These are phyloP conservation scores for Candida ipomoeae DNA, from an alignment of 805 yeast genomes.

Conservation along the genomic window DNA sequence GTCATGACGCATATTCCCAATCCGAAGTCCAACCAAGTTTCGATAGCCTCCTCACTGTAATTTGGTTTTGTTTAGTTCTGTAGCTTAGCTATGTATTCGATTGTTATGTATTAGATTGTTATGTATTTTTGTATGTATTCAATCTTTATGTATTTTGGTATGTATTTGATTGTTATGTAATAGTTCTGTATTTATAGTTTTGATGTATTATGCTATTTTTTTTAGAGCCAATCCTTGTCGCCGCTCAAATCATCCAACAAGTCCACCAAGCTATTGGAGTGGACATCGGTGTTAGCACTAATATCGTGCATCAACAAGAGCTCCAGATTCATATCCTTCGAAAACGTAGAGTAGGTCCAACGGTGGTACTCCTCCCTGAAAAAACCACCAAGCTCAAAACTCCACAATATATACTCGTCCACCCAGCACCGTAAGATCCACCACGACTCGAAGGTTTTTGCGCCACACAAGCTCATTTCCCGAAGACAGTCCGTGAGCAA, in stretches of 20 bases:
- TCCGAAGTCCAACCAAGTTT: no score
- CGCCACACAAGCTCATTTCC: slow-evolving; percentile 56
- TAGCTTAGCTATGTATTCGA: no score
- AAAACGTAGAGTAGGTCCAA: slow-evolving; percentile 3
- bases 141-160: no score
- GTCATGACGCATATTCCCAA: no score
- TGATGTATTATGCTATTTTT: slow-evolving; percentile 1
- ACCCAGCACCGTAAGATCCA: slow-evolving; percentile 74
- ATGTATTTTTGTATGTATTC: no score
- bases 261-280: slow-evolving; percentile 11
- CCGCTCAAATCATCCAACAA: slow-evolving; percentile 11
- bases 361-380: slow-evolving; percentile 29
- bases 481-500: slow-evolving; percentile 56
- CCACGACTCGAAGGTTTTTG: slow-evolving; percentile 66
- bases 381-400: slow-evolving; percentile 60
- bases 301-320: slow-evolving; percentile 1
- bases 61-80: no score
- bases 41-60: no score
- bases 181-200: not conserved
- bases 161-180: no score
- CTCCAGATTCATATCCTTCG: slow-evolving; percentile 5
- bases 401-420: slow-evolving; percentile 67
- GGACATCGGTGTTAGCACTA: slow-evolving; percentile 5
- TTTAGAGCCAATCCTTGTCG: slow-evolving; percentile 4
- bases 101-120: no score